phyloP scores from a whole-genome alignment of 805 yeast species.

The Candida cerambycidarum region DNA sequence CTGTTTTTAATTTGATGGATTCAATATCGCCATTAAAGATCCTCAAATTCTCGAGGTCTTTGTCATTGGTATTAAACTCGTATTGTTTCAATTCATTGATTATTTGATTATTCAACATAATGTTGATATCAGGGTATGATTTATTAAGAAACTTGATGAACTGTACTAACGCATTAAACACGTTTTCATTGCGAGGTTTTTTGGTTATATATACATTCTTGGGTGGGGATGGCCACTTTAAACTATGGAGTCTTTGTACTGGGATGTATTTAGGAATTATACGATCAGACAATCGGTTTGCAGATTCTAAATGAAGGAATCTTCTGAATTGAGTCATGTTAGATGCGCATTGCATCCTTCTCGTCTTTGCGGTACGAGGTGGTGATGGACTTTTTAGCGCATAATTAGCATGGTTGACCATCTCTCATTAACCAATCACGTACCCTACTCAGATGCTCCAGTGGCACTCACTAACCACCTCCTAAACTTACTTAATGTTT shows the following conservation, averaged over 20 bases:
- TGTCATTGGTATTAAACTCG: conserved; percentile 14
- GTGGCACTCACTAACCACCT: too few species aligned
- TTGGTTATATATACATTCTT: conserved; percentile 78
- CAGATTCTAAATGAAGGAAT: conserved; percentile 7
- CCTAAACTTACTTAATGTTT: too few species aligned
- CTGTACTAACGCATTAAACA: conserved; percentile 61
- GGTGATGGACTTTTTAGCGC: too few species aligned
- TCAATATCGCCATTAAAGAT: conserved; percentile 56
- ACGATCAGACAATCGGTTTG: conserved; percentile 6
- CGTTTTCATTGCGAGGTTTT: conserved; percentile 75
- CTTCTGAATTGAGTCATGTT: conserved; percentile 4
- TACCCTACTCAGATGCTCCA: too few species aligned
- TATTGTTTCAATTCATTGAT: conserved; percentile 60
- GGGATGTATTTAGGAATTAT: conserved; percentile 11
- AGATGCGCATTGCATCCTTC: background rate
- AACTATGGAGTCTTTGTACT: conserved; percentile 6
- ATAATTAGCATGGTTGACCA: too few species aligned
- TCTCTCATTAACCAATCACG: too few species aligned
- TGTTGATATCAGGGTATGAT: conserved; percentile 68
- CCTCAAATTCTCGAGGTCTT: conserved; percentile 25
- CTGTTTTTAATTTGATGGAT: conserved; percentile 67
- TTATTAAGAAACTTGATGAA: conserved; percentile 62
- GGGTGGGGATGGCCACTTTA: conserved; percentile 26
- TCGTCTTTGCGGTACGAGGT: too few species aligned
- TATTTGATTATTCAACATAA: conserved; percentile 73